A percentile compares a stretch with the other conserved stretches of the same genome.
These are phyloP conservation scores for Ichthyophthirius multifiliis DNA, from an alignment of 169 alveolate species.

Conservation along the genomic window DNA sequence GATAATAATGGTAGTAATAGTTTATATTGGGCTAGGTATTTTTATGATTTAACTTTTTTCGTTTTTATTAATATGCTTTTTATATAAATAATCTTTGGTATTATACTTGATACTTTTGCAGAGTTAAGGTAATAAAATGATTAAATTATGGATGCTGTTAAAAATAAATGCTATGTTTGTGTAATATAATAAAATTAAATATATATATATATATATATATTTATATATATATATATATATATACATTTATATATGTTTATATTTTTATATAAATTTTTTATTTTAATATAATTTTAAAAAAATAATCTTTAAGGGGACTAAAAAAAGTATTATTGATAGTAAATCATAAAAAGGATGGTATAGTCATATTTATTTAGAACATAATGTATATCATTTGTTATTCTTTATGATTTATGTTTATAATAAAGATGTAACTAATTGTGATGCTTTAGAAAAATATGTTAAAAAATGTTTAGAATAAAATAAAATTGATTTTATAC, in stretches of 20 bases:
- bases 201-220: not conserved
- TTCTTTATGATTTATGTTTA: slow-evolving; percentile 25
- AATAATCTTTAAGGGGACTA: not conserved
- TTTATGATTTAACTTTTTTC: slow-evolving; percentile 29
- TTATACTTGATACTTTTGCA: slow-evolving; percentile 39
- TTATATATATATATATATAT: not conserved
- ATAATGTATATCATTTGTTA: slow-evolving; percentile 36
- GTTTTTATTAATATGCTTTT: slow-evolving; percentile 34
- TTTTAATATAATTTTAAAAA: not conserved
- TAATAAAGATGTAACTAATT: slow-evolving; percentile 28
- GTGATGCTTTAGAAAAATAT: slow-evolving; percentile 31
- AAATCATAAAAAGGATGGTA: slow-evolving; percentile 33
- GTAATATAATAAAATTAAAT: not conserved
- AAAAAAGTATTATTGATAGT: slow-evolving; percentile 17
- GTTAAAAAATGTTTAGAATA: slow-evolving; percentile 27
- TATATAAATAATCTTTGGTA: slow-evolving; percentile 43
- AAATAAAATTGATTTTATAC: slow-evolving; percentile 24
- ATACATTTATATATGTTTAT: not conserved
- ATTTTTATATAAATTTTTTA: not conserved
- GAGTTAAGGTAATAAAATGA: slow-evolving; percentile 33
- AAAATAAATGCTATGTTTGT: slow-evolving; percentile 34
- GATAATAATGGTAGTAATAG: not conserved
- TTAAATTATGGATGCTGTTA: slow-evolving; percentile 19
- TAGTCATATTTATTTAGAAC: slow-evolving; percentile 37
- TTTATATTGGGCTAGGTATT: slow-evolving; percentile 37